Evolutionary conservation across 106 monocot species (phyloP).

Genomic region (Iris macrosiphon): DNA sequence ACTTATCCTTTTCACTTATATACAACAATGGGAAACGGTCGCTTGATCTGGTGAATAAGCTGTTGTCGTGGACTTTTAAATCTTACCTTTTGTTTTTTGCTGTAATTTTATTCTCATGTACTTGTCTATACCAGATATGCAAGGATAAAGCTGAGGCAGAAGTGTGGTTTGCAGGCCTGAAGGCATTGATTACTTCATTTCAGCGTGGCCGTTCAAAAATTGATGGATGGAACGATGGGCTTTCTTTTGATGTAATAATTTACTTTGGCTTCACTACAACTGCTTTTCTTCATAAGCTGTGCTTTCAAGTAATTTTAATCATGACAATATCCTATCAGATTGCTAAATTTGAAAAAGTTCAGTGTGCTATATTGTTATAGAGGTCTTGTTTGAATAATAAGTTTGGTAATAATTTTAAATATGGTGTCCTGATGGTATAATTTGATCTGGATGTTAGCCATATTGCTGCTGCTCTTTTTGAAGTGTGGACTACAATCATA

Average conservation of each 20-base stretch:
- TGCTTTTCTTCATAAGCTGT: background rate
- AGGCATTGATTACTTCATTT: conserved; percentile 52
- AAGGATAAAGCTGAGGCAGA: conserved; percentile 89
- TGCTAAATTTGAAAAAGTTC: no score
- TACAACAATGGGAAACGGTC: conserved; percentile 66
- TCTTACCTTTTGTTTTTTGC: background rate
- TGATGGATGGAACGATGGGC: conserved; percentile 62
- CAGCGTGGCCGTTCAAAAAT: conserved; percentile 66
- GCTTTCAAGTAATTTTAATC: background rate
- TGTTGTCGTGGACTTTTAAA: background rate
- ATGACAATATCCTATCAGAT: no score
- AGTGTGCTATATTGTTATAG: no score
- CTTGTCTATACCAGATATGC: conserved; percentile 54
- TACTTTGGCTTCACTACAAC: background rate
- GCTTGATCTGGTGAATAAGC: conserved; percentile 78
- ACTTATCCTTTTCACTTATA: conserved; percentile 81
- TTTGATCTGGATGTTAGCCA: no score
- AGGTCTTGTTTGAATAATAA: no score
- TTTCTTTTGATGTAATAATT: conserved; percentile 44
- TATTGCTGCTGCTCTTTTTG: no score
- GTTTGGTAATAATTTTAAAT: no score
- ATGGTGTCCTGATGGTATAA: no score
- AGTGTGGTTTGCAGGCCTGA: conserved; percentile 72
- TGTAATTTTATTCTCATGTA: conserved; percentile 8
- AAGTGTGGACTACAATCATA: no score